phyloP scores from a whole-genome alignment of 441 rosid species.

The Theobroma grandiflorum region DNA sequence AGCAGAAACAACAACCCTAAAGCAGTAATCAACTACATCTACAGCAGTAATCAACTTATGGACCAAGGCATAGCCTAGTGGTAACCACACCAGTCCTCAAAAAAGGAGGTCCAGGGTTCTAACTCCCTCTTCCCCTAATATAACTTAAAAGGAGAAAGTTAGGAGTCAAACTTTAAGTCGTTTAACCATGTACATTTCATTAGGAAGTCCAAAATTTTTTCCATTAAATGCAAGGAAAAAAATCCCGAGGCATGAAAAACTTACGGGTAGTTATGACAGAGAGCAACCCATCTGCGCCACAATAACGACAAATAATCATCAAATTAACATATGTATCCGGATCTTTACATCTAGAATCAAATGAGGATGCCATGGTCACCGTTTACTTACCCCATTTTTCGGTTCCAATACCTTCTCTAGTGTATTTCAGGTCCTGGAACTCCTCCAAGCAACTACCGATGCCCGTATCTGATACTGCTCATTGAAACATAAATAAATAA shows the following conservation, averaged over 20 bases:
- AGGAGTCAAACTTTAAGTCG: background rate
- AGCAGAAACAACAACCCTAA: background rate
- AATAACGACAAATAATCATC: slow-evolving; percentile 31
- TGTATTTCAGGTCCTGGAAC: slow-evolving; percentile 55
- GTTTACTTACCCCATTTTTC: slow-evolving; percentile 68
- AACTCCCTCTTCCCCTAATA: slow-evolving; percentile 2
- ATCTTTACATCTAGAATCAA: background rate
- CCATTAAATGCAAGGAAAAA: background rate
- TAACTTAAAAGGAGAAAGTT: background rate
- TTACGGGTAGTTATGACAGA: slow-evolving; percentile 79
- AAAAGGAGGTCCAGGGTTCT: background rate
- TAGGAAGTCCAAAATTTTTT: no score
- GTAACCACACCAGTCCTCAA: slow-evolving; percentile 4
- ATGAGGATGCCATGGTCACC: background rate
- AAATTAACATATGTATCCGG: background rate
- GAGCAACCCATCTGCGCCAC: slow-evolving; percentile 80
- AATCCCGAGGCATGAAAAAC: slow-evolving; percentile 26
- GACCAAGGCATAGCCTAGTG: slow-evolving; percentile 2
- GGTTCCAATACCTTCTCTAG: slow-evolving; percentile 35
- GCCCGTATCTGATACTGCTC: slow-evolving; percentile 81
- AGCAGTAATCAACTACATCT: background rate
- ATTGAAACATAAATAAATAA: background rate
- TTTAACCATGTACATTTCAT: background rate
- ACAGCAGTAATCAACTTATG: background rate
- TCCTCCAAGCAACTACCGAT: slow-evolving; percentile 68